Base-by-base conservation (phyloP, 208 protist species). In the Crithidia thermophila region DNA sequence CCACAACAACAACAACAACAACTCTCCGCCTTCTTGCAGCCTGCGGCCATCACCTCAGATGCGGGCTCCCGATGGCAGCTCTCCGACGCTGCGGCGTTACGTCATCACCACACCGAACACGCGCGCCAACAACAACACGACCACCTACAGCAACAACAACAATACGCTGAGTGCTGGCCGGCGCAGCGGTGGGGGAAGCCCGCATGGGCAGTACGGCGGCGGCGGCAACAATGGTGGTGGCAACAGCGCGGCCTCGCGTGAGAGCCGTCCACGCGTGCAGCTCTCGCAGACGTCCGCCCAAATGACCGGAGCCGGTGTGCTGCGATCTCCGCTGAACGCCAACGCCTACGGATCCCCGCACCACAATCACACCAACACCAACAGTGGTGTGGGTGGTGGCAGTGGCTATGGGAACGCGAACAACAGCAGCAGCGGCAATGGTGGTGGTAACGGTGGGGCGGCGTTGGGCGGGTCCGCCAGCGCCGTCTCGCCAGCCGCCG, bases 71-170 rank as follows among this genome's bases (percentile, higher is more conserved):
- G 53, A 73, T 30, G 67, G 58, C 58, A 53, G 49, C 33, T 73
- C 67, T 9, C 67, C 67, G 13, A 58, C 67, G 16, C 30, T 73
- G 36, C 67, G 67, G 16, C 67, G 67, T n/a, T 73, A 73, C 67
- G 53, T 60, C 34, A 73, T 73, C 49, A 60, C 50, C 23, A 60
- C 64, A 3, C 52, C 58, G 13, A 55, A 55, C 57, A 50, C 37
- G 28, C 30, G 50, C 9, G 18, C 36, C 34, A 52, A 20, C 27
- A 23, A 5, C n/a, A 31, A 21, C 3, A 70, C 36, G 30, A 39
- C 31, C n/a, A 52, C 14, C 42, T 36, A 71, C 45, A 53, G 30
- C 25, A 51, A 42, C 28, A 33, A 8, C 27, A 51, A 27, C 50
- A 18, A n/a, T n/a, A 39, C 36, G 34, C 30, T 34, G 56, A 72